Percentiles rank a stretch among this genome's conserved stretches.
These are phyloP conservation scores for Exophiala lecanii-corni DNA, from an alignment of 2,329 filamentous ascomycete species.

Conservation along the genomic window DNA sequence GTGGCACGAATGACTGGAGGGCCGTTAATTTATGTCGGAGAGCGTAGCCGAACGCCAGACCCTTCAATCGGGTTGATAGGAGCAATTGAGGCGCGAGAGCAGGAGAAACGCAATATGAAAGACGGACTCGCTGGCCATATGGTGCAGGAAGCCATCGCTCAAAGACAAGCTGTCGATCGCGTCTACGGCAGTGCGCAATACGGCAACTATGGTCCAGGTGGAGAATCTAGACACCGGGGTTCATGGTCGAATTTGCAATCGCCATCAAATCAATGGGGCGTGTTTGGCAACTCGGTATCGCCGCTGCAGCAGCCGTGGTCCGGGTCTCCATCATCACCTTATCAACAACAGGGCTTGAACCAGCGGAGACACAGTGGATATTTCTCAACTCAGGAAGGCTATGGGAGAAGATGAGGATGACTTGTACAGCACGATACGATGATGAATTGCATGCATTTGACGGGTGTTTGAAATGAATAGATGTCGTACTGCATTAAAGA, in stretches of 20 bases:
- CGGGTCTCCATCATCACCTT: background rate
- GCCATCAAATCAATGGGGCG: constrained; percentile 4
- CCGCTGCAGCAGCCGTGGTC: too few species aligned
- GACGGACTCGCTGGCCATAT: constrained; percentile 65
- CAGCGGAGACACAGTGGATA: background rate
- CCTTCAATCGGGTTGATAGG: constrained; percentile 64
- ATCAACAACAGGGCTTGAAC: background rate
- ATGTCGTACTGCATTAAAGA: too few species aligned
- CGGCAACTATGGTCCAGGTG: constrained; percentile 2
- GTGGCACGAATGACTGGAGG: constrained; percentile 76
- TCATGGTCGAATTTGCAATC: constrained; percentile 7
- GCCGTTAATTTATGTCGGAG: constrained; percentile 67
- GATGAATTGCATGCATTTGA: background rate
- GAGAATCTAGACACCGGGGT: constrained; percentile 8
- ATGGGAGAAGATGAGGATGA: background rate
- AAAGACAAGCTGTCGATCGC: constrained; percentile 53
- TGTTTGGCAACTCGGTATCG: background rate
- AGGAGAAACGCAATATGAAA: constrained; percentile 68
- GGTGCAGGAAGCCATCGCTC: constrained; percentile 68
- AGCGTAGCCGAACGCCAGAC: constrained; percentile 44
- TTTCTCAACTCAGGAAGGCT: background rate
- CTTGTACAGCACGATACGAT: background rate
- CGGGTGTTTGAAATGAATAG: background rate
- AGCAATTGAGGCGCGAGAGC: constrained; percentile 73
- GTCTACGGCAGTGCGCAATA: constrained; percentile 17